These are phyloP conservation scores for Leccinum uliginosum DNA, from an alignment of 768 basidiomycete species.

Conservation along the genomic window DNA sequence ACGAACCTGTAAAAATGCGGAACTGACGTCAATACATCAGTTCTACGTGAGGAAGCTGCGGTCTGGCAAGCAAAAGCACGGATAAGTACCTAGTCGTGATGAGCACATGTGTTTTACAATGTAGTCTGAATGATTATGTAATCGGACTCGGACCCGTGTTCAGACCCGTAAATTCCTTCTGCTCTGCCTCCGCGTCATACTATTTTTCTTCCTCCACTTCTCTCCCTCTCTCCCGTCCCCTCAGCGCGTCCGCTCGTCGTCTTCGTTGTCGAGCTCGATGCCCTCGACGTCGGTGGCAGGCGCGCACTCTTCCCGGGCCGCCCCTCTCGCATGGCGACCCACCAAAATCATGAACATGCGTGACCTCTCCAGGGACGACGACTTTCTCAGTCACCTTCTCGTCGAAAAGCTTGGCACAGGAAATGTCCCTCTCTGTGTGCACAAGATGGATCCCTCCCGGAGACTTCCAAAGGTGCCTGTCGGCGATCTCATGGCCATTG, in stretches of 20 bases:
- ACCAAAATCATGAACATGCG: constrained; percentile 90
- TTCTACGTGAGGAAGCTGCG: constrained; percentile 95
- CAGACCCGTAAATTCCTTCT: constrained; percentile 19
- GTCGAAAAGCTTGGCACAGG: constrained; percentile 87
- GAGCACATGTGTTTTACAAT: too few species aligned
- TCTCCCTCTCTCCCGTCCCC: constrained; percentile 3
- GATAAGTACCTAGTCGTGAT: too few species aligned
- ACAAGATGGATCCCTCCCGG: constrained; percentile 83
- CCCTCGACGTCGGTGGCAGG: constrained; percentile 27
- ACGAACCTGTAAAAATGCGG: not conserved
- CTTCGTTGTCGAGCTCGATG: constrained; percentile 29
- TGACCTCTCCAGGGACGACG: constrained; percentile 87
- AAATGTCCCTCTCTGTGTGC: constrained; percentile 73
- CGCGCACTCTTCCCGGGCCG: constrained; percentile 19
- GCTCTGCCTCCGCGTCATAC: constrained; percentile 31
- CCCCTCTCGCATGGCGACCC: constrained; percentile 59
- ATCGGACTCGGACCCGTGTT: constrained; percentile 26
- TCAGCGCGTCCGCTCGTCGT: constrained; percentile 21
- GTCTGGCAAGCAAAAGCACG: constrained; percentile 94
- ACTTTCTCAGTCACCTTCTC: constrained; percentile 84
- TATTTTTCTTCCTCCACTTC: constrained; percentile 3
- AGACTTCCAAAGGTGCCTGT: constrained; percentile 73
- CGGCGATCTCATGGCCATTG: constrained; percentile 62
- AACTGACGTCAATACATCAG: constrained; percentile 39
- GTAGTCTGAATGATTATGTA: constrained; percentile 23